Evolutionary conservation across 768 basidiomycete genomes (phyloP), one percentile per base, ranked within the genome.

Genomic region (Podaxis pistillaris): DNA sequence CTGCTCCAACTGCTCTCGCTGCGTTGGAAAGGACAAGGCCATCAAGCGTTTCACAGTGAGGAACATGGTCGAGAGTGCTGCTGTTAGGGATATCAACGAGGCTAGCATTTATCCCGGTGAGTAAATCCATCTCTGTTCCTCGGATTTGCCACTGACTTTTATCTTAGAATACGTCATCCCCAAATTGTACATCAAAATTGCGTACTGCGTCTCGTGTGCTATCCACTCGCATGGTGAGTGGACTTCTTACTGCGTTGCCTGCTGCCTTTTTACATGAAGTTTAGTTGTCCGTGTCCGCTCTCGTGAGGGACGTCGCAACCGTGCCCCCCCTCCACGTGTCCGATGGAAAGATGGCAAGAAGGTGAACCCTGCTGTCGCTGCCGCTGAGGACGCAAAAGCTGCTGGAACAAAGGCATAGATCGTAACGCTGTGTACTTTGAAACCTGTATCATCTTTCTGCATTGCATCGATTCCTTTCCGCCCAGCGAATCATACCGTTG

Each of bases 21-120:
- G 93, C 76, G 95, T 97, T 63, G 90, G 84, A 69, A 98, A 98
- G 85, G 96, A 98, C 84, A 98, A 98, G 86, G 96, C 96, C 68
- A 97, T 98, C 90, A 97, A 97, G 83, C 86, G 97, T 57, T 96
- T 96, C 87, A 97, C 96, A 41, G 96, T 98, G 73, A 88, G 95
- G 79, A 99, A 99, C 88, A 98, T 98, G 93, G 95, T 99, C 63
- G 96, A 98, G 86, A 93, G 93, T 73, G 97, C 97, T 50, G 96
- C 96, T 59, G 93, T 98, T 69, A 85, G 96, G 67, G 97, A 99
- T 82, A 91, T 99, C 75, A 93, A 90, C 74, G 97, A 98, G 71
- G 95, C 96, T 46, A 91, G 89, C 71, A 90, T 98, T 65, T 99
- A 98, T 81, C 78, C 82, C 63, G 94, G 94, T 95, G 70, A 67